Evolutionary conservation across 2,329 filamentous ascomycete species (phyloP).

Genomic region (Colletotrichum graminicola): DNA sequence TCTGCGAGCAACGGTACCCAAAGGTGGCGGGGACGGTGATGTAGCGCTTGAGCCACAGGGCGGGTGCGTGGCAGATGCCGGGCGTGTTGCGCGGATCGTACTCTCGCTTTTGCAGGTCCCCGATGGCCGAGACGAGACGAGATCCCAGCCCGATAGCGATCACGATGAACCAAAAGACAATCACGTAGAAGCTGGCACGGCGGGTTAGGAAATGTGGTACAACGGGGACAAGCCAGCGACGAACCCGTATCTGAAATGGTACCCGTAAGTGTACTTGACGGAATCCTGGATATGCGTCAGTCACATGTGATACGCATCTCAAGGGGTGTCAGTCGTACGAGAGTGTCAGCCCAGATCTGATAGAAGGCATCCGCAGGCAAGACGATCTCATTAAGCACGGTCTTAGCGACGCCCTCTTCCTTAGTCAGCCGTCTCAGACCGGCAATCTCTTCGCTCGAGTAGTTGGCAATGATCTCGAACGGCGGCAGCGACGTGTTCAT

Average conservation of each 20-base stretch:
- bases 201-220: constrained; percentile 14
- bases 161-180: constrained; percentile 57
- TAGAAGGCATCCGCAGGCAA: constrained; percentile 53
- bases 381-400: constrained; percentile 48
- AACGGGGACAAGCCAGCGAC: not conserved
- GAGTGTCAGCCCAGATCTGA: constrained; percentile 53
- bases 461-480: constrained; percentile 51
- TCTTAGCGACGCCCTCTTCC: constrained; percentile 44
- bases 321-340: constrained; percentile 46
- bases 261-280: constrained; percentile 50
- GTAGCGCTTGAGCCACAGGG: constrained; percentile 50
- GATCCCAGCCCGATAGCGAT: constrained; percentile 52
- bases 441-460: constrained; percentile 51
- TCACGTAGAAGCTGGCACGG: constrained; percentile 49
- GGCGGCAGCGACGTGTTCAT: constrained; percentile 49
- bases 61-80: constrained; percentile 10
- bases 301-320: not conserved
- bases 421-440: constrained; percentile 48
- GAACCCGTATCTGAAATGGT: constrained; percentile 48
- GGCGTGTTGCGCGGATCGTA: constrained; percentile 31
- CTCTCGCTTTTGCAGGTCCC: constrained; percentile 24
- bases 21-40: constrained; percentile 58
- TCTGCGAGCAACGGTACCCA: constrained; percentile 57
- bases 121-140: constrained; percentile 45
- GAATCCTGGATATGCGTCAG: constrained; percentile 48